Base-by-base conservation (phyloP, 345 rosid species). In the Acer campestre region DNA sequence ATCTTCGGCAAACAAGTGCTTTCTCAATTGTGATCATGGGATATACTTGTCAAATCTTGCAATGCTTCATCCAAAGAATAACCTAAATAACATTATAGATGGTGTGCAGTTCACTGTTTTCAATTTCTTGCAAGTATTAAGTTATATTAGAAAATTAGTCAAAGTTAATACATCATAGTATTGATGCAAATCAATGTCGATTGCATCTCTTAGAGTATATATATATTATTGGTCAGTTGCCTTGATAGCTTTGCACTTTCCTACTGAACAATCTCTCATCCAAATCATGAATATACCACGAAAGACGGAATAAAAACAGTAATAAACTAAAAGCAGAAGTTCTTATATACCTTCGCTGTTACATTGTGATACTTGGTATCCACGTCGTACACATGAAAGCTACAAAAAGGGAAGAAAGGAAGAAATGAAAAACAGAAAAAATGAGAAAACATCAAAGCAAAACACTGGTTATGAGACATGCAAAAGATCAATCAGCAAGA, bases 381-480 rank as follows among this genome's bases (percentile, higher is more conserved):
- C 40, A 94, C 85, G 67, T 94, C 97, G 75, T 90, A 94, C 64
- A 92, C 75, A 1, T 76, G 91, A 79, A 94, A 89, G 67, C 97
- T 94, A 88, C 72, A 79, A 61, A 78, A 77, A 17, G 55, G 14
- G 67, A 73, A 65, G 73, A 49, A 53, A 75, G 9, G 10, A 20
- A 58, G 62, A 59, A 59, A 59, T 17, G 10, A 73, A 61, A 58
- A 70, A 42, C 18, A 68, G 14, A n/a, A 65, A 78, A 51, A 11
- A 76, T 74, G 68, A 78, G 61, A 44, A 51, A 64, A 20, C 44
- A 2, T 68, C 38, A 59, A 76, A 49, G 29, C 35, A 48, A 66
- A 71, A 65, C 2, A 69, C 49, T 14, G 53, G 29, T 44, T 27
- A 38, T 48, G 23, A 7, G 62, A 64, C 67, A 38, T 23, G 61